phyloP scores from a whole-genome alignment of 306 rosid species.

The Geum urbanum region DNA sequence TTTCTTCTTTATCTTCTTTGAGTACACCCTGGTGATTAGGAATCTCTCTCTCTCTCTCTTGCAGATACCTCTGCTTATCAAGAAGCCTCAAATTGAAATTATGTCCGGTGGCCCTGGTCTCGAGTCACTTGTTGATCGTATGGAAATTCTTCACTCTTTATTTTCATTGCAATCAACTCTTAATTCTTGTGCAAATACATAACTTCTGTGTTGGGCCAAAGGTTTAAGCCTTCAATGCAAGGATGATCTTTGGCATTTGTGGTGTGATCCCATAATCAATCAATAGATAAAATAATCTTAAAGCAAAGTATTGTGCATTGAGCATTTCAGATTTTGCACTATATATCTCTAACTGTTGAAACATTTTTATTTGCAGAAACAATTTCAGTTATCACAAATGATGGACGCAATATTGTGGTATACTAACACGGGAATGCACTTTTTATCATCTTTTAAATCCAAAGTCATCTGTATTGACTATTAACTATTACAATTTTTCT shows the following conservation, averaged over 20 bases:
- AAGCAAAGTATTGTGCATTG: neutral
- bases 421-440: slow-evolving; percentile 3
- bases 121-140: slow-evolving; percentile 59
- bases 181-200: neutral
- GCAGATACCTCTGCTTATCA: slow-evolving; percentile 13
- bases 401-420: slow-evolving; percentile 96
- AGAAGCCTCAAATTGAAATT: slow-evolving; percentile 14
- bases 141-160: slow-evolving; percentile 7
- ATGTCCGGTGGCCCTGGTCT: slow-evolving; percentile 52
- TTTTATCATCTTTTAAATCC: neutral
- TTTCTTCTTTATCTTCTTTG: neutral
- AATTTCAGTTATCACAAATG: slow-evolving; percentile 86
- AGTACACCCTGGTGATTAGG: neutral
- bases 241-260: neutral
- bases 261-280: neutral
- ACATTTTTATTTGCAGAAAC: slow-evolving; percentile 48
- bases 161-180: neutral
- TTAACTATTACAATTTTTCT: slow-evolving; percentile 5
- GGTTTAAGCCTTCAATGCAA: neutral
- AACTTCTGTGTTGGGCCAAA: neutral
- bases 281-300: neutral
- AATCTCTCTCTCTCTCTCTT: neutral
- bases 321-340: neutral
- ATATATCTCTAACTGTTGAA: neutral
- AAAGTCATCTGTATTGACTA: neutral